phyloP scores from a whole-genome alignment of 352 stramenopile species.

The Blastocystis hominis region DNA sequence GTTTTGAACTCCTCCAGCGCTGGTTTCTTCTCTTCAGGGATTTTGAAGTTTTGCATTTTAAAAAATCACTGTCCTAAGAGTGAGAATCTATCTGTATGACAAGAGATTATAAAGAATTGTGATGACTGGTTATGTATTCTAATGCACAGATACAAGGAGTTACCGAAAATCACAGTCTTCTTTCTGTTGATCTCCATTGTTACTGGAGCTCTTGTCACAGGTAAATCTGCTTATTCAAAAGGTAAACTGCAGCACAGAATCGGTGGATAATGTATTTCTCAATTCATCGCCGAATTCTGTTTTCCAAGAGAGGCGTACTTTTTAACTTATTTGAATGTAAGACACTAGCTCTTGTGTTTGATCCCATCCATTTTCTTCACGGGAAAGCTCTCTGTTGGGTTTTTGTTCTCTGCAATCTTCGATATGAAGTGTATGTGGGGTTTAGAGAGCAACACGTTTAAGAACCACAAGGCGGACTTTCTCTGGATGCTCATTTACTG shows the following conservation, averaged over 20 bases:
- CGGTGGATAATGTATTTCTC: conserved; percentile 16
- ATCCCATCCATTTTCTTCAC: neutral
- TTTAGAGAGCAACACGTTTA: conserved; percentile 36
- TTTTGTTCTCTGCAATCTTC: conserved; percentile 33
- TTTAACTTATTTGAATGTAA: neutral
- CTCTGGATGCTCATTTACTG: conserved; percentile 36
- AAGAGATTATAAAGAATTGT: neutral
- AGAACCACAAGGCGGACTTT: conserved; percentile 2
- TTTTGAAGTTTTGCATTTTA: conserved; percentile 38
- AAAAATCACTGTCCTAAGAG: neutral
- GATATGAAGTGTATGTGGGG: conserved; percentile 52
- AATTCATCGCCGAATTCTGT: neutral
- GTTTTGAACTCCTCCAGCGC: conserved; percentile 14
- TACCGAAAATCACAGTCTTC: conserved; percentile 2
- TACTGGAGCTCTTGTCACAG: neutral
- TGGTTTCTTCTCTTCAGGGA: conserved; percentile 19
- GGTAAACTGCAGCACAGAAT: neutral
- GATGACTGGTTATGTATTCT: neutral
- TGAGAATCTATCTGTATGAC: conserved; percentile 6
- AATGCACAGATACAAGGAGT: conserved; percentile 6
- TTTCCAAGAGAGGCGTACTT: neutral
- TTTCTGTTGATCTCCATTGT: conserved; percentile 21
- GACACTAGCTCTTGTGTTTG: neutral
- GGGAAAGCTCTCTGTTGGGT: conserved; percentile 17
- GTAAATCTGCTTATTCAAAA: neutral